Percentiles rank a stretch among this genome's conserved stretches.
Conservation (phyloP, 257 asterid genomes). For the Scutellaria baicalensis region DNA sequence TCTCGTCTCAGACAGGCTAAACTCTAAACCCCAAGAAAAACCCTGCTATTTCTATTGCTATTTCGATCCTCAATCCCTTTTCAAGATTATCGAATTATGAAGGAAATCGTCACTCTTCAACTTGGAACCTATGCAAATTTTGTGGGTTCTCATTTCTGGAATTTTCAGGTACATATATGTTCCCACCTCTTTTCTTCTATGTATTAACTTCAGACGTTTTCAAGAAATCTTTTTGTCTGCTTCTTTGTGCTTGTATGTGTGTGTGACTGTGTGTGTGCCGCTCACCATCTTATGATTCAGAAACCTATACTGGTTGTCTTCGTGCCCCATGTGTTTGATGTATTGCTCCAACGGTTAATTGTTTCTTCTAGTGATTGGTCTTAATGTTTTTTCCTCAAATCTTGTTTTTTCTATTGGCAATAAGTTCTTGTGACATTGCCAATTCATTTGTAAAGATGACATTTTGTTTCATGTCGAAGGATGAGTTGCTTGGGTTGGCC, state of each 20-base stretch:
- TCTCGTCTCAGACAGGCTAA: too few species aligned
- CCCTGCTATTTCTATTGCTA: not conserved
- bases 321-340: not conserved
- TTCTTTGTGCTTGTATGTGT: not conserved
- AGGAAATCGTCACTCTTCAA: conserved; percentile 72
- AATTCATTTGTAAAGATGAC: not conserved
- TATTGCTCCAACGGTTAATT: not conserved
- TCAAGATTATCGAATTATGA: conserved; percentile 26
- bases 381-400: not conserved
- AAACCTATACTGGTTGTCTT: not conserved
- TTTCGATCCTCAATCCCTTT: not conserved
- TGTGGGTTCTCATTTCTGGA: conserved; percentile 96
- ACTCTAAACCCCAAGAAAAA: too few species aligned
- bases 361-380: not conserved
- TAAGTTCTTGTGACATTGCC: not conserved
- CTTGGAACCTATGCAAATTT: conserved; percentile 73
- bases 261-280: not conserved
- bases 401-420: not conserved
- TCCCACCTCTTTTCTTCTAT: not conserved
- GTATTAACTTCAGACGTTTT: not conserved
- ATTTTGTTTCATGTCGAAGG: conserved; percentile 43
- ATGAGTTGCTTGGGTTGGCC: conserved; percentile 91
- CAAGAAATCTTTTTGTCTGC: not conserved
- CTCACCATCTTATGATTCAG: not conserved
- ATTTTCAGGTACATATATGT: conserved; percentile 58